Conservation (phyloP, 2,329 filamentous ascomycete genomes). For the Dactylellina drechsleri region DNA sequence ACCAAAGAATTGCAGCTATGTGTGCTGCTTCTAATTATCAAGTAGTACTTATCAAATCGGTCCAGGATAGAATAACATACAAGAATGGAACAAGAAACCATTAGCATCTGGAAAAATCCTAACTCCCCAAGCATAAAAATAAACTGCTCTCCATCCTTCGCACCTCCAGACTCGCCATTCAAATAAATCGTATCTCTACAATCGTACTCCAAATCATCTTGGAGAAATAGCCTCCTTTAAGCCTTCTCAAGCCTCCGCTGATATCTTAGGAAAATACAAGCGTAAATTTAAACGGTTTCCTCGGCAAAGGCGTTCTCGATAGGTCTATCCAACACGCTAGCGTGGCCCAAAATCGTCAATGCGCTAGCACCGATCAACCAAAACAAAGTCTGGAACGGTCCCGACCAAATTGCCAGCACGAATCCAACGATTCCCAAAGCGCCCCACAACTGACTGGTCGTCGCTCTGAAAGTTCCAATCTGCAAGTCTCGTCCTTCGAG, state of each 20-base stretch:
- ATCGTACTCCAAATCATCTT: not conserved
- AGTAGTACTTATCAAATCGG: constrained; percentile 13
- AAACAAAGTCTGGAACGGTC: constrained; percentile 83
- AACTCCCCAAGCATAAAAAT: not conserved
- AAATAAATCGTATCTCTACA: not conserved
- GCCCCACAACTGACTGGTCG: constrained; percentile 93
- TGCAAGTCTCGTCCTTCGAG: constrained; percentile 89
- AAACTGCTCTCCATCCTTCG: not conserved
- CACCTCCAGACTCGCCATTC: not conserved
- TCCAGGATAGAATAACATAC: constrained; percentile 12
- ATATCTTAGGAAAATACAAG: not conserved
- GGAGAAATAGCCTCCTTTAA: too few species aligned
- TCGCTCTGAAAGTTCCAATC: constrained; percentile 78
- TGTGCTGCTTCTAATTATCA: constrained; percentile 39
- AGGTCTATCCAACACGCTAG: constrained; percentile 94
- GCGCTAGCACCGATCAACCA: constrained; percentile 97
- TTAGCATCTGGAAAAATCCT: too few species aligned
- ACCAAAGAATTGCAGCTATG: constrained; percentile 10
- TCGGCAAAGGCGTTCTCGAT: constrained; percentile 99
- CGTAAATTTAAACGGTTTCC: constrained; percentile 90
- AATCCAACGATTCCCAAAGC: constrained; percentile 82
- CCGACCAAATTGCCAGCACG: constrained; percentile 84
- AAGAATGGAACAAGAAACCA: constrained; percentile 25
- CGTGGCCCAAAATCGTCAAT: constrained; percentile 93
- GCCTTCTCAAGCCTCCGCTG: not conserved